These are phyloP conservation scores for Metschnikowia lunata DNA, from an alignment of 805 yeast species.

Conservation along the genomic window DNA sequence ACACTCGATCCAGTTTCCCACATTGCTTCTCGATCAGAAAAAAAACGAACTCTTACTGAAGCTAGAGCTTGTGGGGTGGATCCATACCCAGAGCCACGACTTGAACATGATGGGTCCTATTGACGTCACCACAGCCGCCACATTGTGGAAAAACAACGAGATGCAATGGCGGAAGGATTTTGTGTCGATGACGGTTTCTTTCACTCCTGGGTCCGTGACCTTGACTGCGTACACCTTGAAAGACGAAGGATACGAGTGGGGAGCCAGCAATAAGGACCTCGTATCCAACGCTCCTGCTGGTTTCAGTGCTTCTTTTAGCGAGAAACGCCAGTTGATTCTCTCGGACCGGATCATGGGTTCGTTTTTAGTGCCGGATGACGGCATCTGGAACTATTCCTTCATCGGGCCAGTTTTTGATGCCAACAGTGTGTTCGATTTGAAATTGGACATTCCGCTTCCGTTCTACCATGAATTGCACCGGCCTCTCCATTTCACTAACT, in stretches of 20 bases:
- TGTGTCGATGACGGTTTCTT: constrained; percentile 60
- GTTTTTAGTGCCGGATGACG: constrained; percentile 79
- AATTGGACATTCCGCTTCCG: constrained; percentile 72
- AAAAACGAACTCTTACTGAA: constrained; percentile 36
- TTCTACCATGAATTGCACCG: constrained; percentile 86
- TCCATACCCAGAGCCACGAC: constrained; percentile 82
- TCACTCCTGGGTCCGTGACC: constrained; percentile 82
- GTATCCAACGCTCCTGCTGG: constrained; percentile 60
- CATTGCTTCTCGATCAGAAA: constrained; percentile 37
- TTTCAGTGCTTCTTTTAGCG: constrained; percentile 55
- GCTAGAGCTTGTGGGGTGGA: constrained; percentile 84
- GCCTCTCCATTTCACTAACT: constrained; percentile 78
- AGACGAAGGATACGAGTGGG: constrained; percentile 77
- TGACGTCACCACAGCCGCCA: constrained; percentile 63
- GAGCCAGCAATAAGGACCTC: constrained; percentile 53
- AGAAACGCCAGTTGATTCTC: constrained; percentile 62
- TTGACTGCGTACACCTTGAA: constrained; percentile 60
- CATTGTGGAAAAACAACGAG: constrained; percentile 30
- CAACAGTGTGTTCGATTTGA: constrained; percentile 55
- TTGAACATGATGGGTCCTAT: constrained; percentile 56
- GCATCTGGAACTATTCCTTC: constrained; percentile 88
- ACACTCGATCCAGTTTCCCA: constrained; percentile 60
- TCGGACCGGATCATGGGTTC: constrained; percentile 76
- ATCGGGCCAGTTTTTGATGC: constrained; percentile 80
- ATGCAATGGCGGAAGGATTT: constrained; percentile 40